Base-by-base conservation (phyloP, 352 stramenopile species). In the Blastocystis sp. region DNA sequence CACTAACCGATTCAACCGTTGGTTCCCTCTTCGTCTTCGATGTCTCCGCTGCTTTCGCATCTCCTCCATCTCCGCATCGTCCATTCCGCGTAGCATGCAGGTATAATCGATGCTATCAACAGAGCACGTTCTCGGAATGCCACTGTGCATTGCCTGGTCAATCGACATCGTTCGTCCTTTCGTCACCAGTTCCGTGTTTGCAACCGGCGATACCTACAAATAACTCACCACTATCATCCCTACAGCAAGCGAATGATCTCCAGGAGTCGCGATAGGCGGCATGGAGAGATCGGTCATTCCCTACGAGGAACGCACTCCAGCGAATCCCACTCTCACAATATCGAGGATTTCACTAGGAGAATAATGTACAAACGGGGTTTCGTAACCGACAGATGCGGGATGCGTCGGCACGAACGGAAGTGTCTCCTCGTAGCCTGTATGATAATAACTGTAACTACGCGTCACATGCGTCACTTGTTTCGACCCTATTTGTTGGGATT, bases 141-240 rank as follows among this genome's bases (percentile, higher is more conserved):
- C 75, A 24, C 69, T 36, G 46, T 24, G 36, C 11, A 71, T 73
- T 7, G 75, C 75, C 29, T 85, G 75, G 29, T 85, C 75, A 46
- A 85, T 85, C 40, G 75, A 85, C 75, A 85, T 85, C 24, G 75
- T 85, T 85, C 75, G 29, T 46, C 75, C 75, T 51, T 85, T 85
- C 63, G 71, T 21, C 57, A 85, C 75, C 32, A 85, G 24, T 29
- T 85, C 75, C 21, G 38, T 38, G 51, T 85, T 85, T 0, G 75
- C 48, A 24, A 40, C 63, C 11, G 36, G 27, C 49, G 48, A 40
- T 27, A 81, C 63, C 69, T 81, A 64, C 46, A 29, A 4, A 1
- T 81, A 6, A 81, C 36, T 1, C 4, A n/a, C 0, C 27, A 29
- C 1, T 24, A 6, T 36, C 48, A 1, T 11, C 21, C 16, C 4